These are phyloP conservation scores for Hyparrhenia diplandra DNA, from an alignment of 176 grass and related monocot species.

Conservation along the genomic window DNA sequence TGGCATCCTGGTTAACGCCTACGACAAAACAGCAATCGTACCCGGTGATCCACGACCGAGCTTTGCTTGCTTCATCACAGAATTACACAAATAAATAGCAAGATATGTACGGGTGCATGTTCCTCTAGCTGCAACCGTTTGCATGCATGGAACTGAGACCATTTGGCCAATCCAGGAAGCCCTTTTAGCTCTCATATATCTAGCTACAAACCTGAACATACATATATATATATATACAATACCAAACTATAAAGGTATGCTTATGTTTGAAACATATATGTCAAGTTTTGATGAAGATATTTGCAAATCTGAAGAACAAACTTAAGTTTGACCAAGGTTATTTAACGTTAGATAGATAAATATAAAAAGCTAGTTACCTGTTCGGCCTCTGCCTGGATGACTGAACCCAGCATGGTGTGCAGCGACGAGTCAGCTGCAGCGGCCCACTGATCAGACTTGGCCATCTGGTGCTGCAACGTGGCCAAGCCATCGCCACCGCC, in stretches of 20 bases:
- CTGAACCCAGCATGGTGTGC: slow-evolving; percentile 43
- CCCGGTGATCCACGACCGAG: background rate
- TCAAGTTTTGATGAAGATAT: too few relatives aligned
- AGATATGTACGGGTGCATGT: too few relatives aligned
- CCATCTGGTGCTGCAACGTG: slow-evolving; percentile 34
- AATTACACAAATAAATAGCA: too few relatives aligned
- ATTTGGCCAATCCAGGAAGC: slow-evolving; percentile 27
- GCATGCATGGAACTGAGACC: slow-evolving; percentile 31
- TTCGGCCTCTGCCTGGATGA: slow-evolving; percentile 35
- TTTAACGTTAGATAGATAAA: background rate
- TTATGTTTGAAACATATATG: background rate
- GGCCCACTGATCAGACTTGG: slow-evolving; percentile 33
- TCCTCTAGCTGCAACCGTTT: background rate
- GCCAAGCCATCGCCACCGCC: background rate
- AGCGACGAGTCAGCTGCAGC: slow-evolving; percentile 12
- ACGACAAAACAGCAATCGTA: slow-evolving; percentile 26
- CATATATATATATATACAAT: too few relatives aligned
- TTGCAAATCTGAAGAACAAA: background rate
- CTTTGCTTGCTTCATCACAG: background rate
- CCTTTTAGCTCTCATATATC: too few relatives aligned
- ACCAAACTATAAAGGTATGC: background rate
- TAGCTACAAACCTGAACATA: too few relatives aligned
- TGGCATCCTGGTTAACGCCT: background rate
- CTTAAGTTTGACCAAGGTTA: background rate
- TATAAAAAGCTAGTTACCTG: slow-evolving; percentile 27